These are phyloP conservation scores for Catharanthus roseus DNA, from an alignment of 257 asterid genomes.

Conservation along the genomic window DNA sequence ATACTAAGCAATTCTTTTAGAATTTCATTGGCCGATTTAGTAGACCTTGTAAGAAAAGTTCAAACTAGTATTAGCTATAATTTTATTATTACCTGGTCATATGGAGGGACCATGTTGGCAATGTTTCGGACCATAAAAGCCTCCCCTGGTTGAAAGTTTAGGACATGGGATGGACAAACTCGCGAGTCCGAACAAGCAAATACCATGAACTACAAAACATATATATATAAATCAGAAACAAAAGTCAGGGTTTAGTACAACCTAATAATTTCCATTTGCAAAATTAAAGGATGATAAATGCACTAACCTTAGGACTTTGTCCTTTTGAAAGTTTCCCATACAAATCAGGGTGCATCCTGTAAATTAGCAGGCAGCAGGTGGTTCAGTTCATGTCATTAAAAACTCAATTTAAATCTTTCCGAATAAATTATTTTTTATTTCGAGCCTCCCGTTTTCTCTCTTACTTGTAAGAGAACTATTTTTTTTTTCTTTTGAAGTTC, in stretches of 20 bases:
- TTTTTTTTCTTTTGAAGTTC: too few relatives aligned
- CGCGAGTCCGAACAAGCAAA: slow-evolving; percentile 49
- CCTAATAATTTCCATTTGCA: too few relatives aligned
- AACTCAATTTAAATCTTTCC: too few relatives aligned
- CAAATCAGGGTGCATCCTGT: slow-evolving; percentile 36
- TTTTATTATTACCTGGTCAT: slow-evolving; percentile 39
- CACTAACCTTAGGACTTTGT: slow-evolving; percentile 44
- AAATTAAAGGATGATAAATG: neutral
- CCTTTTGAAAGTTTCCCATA: slow-evolving; percentile 37
- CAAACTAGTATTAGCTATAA: neutral
- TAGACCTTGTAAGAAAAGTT: neutral
- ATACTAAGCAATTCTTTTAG: too few relatives aligned
- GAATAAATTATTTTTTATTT: too few relatives aligned
- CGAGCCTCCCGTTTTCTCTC: too few relatives aligned
- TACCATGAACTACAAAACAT: slow-evolving; percentile 38
- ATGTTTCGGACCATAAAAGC: slow-evolving; percentile 47
- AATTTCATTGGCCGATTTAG: neutral
- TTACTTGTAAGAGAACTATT: too few relatives aligned
- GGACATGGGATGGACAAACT: slow-evolving; percentile 46
- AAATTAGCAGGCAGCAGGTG: neutral
- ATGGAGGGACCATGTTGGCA: slow-evolving; percentile 56
- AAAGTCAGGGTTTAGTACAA: neutral
- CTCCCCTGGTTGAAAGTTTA: slow-evolving; percentile 47
- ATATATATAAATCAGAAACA: too few relatives aligned
- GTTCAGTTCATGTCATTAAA: too few relatives aligned